Conservation (phyloP, 139 green algal species). For the Chlorella sp. region DNA sequence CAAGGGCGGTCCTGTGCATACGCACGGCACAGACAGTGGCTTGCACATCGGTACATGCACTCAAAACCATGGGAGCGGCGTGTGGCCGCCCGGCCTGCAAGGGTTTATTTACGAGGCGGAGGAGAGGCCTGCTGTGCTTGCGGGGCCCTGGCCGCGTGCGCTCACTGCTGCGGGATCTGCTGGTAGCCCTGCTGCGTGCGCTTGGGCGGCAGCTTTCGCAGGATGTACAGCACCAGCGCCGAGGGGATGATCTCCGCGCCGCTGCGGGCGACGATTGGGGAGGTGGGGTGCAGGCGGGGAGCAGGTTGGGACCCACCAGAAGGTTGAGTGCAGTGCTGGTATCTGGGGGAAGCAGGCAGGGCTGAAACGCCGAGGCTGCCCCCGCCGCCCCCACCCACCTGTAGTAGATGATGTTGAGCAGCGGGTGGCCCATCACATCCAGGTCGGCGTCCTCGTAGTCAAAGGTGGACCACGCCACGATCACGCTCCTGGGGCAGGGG, state of each 20-base stretch:
- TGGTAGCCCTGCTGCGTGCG: conserved; percentile 62
- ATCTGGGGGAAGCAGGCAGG: too few species aligned
- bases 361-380: too few species aligned
- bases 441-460: conserved; percentile 55
- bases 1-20: too few species aligned
- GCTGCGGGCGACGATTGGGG: background rate
- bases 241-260: conserved; percentile 85
- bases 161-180: conserved; percentile 46
- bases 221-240: conserved; percentile 88
- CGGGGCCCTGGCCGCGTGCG: too few species aligned
- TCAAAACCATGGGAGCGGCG: too few species aligned
- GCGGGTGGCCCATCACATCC: conserved; percentile 72
- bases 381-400: background rate
- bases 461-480: conserved; percentile 76
- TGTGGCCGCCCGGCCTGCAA: too few species aligned
- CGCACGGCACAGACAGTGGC: too few species aligned
- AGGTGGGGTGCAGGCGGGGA: background rate
- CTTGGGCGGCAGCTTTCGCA: conserved; percentile 90
- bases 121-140: too few species aligned
- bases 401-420: conserved; percentile 94
- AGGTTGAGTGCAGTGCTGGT: background rate
- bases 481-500: conserved; percentile 47
- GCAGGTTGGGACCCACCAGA: background rate
- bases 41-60: too few species aligned
- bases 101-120: too few species aligned